phyloP scores from a whole-genome alignment of 805 yeast genomes.

The Candida fluviatilis region DNA sequence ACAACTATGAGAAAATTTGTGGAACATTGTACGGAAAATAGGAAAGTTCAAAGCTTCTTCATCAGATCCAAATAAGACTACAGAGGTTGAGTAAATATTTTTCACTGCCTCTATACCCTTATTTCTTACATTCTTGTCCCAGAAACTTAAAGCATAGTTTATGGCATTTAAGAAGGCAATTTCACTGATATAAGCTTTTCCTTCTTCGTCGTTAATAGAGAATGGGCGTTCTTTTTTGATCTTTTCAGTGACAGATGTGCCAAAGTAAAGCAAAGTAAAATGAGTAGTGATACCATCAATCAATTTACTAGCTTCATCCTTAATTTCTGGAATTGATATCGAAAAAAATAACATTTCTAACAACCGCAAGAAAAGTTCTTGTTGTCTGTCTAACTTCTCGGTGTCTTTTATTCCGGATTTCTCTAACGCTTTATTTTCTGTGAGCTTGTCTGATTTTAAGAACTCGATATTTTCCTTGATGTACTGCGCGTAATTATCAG shows the following conservation, averaged over 20 bases:
- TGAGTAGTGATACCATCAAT: slow-evolving; percentile 72
- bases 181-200: slow-evolving; percentile 64
- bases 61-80: slow-evolving; percentile 59
- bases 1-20: slow-evolving; percentile 85
- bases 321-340: slow-evolving; percentile 67
- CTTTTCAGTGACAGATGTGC: slow-evolving; percentile 66
- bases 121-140: slow-evolving; percentile 63
- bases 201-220: slow-evolving; percentile 75
- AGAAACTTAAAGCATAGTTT: slow-evolving; percentile 74
- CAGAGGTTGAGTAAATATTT: slow-evolving; percentile 56
- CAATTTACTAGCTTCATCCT: slow-evolving; percentile 60
- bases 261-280: slow-evolving; percentile 71
- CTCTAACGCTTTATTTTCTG: slow-evolving; percentile 27
- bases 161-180: slow-evolving; percentile 71
- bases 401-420: slow-evolving; percentile 44
- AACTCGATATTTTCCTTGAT: slow-evolving; percentile 48
- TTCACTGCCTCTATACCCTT: slow-evolving; percentile 68
- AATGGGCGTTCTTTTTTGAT: slow-evolving; percentile 66
- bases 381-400: slow-evolving; percentile 53
- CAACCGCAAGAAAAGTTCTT: slow-evolving; percentile 59
- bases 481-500: slow-evolving; percentile 37
- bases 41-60: slow-evolving; percentile 70
- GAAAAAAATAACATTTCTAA: slow-evolving; percentile 73
- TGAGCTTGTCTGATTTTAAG: slow-evolving; percentile 37
- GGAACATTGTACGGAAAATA: slow-evolving; percentile 68